Percentiles rank a stretch among this genome's conserved stretches.
phyloP scores from a whole-genome alignment of 306 rosid species.

The Inga laurina region DNA sequence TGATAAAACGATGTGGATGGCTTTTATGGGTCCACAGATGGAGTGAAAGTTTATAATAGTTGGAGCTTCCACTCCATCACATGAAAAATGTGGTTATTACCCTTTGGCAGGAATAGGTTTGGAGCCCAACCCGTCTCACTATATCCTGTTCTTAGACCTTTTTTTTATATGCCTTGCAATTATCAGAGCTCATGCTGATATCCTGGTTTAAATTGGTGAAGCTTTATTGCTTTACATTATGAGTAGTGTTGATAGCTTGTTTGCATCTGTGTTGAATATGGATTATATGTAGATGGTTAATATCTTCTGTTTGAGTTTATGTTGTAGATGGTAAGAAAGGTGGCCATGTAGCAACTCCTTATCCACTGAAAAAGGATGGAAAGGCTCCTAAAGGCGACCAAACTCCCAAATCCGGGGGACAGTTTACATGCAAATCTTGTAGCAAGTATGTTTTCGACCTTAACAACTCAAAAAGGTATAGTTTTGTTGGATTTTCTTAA shows the following conservation, averaged over 20 bases:
- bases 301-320: slow-evolving; percentile 9
- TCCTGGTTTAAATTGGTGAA: neutral
- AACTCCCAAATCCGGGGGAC: slow-evolving; percentile 63
- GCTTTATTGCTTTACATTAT: neutral
- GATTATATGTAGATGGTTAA: neutral
- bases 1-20: too few relatives aligned
- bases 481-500: neutral
- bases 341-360: slow-evolving; percentile 71
- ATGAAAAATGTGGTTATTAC: too few relatives aligned
- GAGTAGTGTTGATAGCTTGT: neutral
- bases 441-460: slow-evolving; percentile 43
- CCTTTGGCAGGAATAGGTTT: neutral
- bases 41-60: too few relatives aligned
- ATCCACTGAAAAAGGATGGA: slow-evolving; percentile 68
- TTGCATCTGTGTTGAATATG: neutral
- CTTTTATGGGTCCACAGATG: too few relatives aligned
- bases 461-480: too few relatives aligned
- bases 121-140: neutral
- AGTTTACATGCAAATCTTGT: slow-evolving; percentile 51
- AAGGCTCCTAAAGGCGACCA: slow-evolving; percentile 49
- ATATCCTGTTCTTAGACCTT: neutral
- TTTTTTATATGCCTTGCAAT: neutral
- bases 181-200: neutral
- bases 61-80: too few relatives aligned
- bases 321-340: slow-evolving; percentile 68